Conservation (phyloP, 129 eudicot genomes). For the Flaveria trinervia region DNA sequence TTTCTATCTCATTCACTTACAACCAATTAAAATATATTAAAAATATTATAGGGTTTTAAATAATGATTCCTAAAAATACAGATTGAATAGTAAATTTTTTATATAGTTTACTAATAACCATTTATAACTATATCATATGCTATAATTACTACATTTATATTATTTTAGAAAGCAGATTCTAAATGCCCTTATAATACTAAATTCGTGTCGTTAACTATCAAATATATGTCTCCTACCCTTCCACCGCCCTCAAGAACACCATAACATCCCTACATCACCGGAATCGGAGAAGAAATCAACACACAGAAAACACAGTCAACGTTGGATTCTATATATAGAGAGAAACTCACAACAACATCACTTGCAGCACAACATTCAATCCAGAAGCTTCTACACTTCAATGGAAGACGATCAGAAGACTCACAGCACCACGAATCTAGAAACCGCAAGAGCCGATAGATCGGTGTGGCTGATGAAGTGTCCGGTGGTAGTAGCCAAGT, state of each 20-base stretch:
- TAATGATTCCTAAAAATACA: too few species aligned
- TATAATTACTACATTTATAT: too few species aligned
- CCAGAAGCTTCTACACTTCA: background rate
- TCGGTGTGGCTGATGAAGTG: constrained; percentile 98
- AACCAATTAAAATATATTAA: too few species aligned
- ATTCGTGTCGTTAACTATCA: too few species aligned
- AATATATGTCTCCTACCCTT: background rate
- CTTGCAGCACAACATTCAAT: background rate
- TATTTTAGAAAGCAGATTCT: too few species aligned
- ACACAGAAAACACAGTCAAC: too few species aligned
- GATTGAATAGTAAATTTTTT: too few species aligned
- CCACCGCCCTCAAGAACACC: background rate
- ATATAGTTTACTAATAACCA: too few species aligned
- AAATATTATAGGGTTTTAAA: too few species aligned
- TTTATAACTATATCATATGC: too few species aligned
- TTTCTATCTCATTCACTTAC: too few species aligned
- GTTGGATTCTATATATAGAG: constrained; percentile 7
- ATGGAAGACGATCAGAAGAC: constrained; percentile 32
- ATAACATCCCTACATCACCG: constrained; percentile 13
- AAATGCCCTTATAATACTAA: too few species aligned
- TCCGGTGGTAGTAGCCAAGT: constrained; percentile 70
- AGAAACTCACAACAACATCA: background rate
- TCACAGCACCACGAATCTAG: constrained; percentile 34
- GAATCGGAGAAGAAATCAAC: constrained; percentile 11
- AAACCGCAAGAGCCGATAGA: constrained; percentile 61